These are phyloP conservation scores for Elsinoe ampelina DNA, from an alignment of 2,329 filamentous ascomycete genomes.

Conservation along the genomic window DNA sequence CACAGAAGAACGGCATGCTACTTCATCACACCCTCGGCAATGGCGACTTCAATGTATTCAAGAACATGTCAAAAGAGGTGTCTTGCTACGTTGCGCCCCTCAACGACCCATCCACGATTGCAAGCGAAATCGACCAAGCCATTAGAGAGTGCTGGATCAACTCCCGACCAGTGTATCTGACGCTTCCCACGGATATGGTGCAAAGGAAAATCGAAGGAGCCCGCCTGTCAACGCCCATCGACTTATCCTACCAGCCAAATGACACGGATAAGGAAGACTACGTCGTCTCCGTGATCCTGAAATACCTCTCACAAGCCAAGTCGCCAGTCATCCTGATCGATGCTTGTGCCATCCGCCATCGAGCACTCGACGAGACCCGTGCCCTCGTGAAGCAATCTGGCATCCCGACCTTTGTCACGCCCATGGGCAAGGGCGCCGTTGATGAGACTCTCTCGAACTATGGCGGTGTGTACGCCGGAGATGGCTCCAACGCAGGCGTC, in stretches of 20 bases:
- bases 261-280: conserved; percentile 66
- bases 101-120: conserved; percentile 59
- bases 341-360: conserved; percentile 70
- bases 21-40: conserved; percentile 41
- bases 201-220: conserved; percentile 65
- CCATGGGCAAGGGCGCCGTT: conserved; percentile 81
- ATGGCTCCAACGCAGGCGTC: conserved; percentile 58
- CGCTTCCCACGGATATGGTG: conserved; percentile 73
- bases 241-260: conserved; percentile 56
- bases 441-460: conserved; percentile 68
- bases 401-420: conserved; percentile 76
- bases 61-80: conserved; percentile 64
- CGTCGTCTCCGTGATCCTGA: conserved; percentile 69
- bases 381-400: conserved; percentile 62
- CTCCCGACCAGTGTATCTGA: conserved; percentile 74
- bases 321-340: conserved; percentile 73
- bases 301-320: conserved; percentile 62
- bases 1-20: conserved; percentile 33
- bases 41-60: conserved; percentile 72
- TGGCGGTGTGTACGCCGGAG: conserved; percentile 78
- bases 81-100: conserved; percentile 64
- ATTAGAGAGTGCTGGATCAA: conserved; percentile 64
- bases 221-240: conserved; percentile 59
- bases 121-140: conserved; percentile 66
- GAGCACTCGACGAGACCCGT: conserved; percentile 62